A percentile compares a stretch with the other conserved stretches of the same genome.
These are phyloP conservation scores for Ogataea hybrid DNA, from an alignment of 1,139 yeast species.

Conservation along the genomic window DNA sequence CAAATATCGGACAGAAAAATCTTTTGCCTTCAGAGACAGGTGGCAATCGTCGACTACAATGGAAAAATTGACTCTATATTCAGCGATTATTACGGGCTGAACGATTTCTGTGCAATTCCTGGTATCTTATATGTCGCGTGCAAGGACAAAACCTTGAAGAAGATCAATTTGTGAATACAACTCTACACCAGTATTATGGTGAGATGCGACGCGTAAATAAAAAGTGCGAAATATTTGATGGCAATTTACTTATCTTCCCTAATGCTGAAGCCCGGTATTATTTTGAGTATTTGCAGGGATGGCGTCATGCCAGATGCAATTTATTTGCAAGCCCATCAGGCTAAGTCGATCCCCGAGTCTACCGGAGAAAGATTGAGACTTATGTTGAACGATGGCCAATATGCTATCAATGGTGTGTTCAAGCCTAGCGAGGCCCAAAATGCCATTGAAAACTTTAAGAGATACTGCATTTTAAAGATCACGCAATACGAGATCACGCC, in stretches of 20 bases:
- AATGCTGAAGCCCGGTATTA: conserved; percentile 22
- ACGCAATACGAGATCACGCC: conserved; percentile 25
- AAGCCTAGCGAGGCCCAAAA: conserved; percentile 45
- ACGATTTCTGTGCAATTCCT: not conserved
- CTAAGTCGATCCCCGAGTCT: conserved; percentile 26
- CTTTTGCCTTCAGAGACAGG: conserved; percentile 7
- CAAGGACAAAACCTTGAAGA: not conserved
- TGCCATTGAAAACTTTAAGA: conserved; percentile 24
- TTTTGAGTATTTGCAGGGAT: conserved; percentile 23
- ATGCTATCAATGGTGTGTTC: conserved; percentile 61
- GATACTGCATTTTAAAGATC: conserved; percentile 24
- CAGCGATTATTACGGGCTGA: not conserved
- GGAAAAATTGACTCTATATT: not conserved
- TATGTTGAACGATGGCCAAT: conserved; percentile 64
- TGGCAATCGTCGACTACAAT: not conserved
- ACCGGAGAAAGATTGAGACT: conserved; percentile 51
- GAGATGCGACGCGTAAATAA: conserved; percentile 15
- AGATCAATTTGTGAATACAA: not conserved
- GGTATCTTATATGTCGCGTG: not conserved
- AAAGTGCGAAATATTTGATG: conserved; percentile 8
- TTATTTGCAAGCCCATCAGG: conserved; percentile 30
- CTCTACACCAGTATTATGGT: conserved; percentile 1
- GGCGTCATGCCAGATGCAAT: conserved; percentile 21
- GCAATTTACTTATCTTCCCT: conserved; percentile 10
- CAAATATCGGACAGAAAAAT: not conserved